Percentiles rank a stretch among this genome's conserved stretches.
phyloP scores from a whole-genome alignment of 1,139 yeast species.

The Blastobotrys elegans region DNA sequence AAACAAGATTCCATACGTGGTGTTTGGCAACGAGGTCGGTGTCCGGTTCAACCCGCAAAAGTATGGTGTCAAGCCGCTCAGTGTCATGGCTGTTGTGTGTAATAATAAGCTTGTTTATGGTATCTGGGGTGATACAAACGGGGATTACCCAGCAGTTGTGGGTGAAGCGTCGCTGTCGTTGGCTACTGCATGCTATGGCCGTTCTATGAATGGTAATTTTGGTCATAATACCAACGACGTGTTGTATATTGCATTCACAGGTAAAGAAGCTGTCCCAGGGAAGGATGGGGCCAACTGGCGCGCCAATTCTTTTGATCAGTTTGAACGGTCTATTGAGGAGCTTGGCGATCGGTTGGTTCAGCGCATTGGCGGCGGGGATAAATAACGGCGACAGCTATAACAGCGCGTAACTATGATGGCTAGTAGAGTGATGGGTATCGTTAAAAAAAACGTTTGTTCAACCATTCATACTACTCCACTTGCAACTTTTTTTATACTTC shows the following conservation, averaged over 20 bases:
- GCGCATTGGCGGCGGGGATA: constrained; percentile 2
- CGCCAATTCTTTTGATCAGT: constrained; percentile 9
- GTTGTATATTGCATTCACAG: constrained; percentile 45
- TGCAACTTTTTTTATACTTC: no score
- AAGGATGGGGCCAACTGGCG: constrained; percentile 11
- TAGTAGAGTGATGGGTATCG: no score
- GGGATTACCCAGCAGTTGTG: constrained; percentile 13
- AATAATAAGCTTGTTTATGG: constrained; percentile 13
- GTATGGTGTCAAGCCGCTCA: constrained; percentile 12
- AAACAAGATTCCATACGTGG: constrained; percentile 13
- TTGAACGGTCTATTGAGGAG: constrained; percentile 12
- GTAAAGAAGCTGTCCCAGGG: constrained; percentile 41
- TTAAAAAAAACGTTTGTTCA: no score
- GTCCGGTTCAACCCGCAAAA: constrained; percentile 11
- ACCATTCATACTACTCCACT: no score
- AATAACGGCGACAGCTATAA: background rate
- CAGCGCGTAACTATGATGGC: no score
- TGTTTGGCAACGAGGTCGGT: constrained; percentile 14
- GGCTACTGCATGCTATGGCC: constrained; percentile 15
- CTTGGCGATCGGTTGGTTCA: constrained; percentile 19
- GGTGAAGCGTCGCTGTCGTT: constrained; percentile 14
- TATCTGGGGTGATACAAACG: constrained; percentile 16
- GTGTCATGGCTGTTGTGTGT: constrained; percentile 16
- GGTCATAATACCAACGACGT: constrained; percentile 51
- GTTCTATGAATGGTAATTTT: constrained; percentile 32